A percentile compares a stretch with the other conserved stretches of the same genome.
phyloP scores from a whole-genome alignment of 2,329 filamentous ascomycete species.

The Sclerotiophoma versabilis region DNA sequence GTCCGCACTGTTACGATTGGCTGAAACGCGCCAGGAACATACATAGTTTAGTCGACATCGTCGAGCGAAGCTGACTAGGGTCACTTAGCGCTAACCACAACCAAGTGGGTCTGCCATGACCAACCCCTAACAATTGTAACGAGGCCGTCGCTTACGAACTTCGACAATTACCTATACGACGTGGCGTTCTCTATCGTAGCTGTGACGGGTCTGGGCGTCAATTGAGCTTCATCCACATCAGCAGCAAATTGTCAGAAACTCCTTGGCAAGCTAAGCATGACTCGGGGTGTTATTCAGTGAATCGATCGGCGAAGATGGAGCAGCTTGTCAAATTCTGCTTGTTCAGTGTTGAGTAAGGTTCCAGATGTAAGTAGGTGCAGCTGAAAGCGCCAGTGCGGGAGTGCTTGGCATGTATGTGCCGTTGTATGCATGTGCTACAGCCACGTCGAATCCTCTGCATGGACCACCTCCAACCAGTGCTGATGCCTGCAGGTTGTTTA shows the following conservation, averaged over 20 bases:
- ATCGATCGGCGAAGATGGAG: neutral
- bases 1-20: constrained; percentile 7
- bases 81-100: neutral
- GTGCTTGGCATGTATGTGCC: constrained; percentile 6
- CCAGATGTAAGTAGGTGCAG: constrained; percentile 4
- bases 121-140: constrained; percentile 5
- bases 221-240: neutral
- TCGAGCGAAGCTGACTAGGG: constrained; percentile 3
- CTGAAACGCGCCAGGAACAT: constrained; percentile 17
- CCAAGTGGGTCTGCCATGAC: constrained; percentile 10
- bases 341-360: neutral
- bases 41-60: constrained; percentile 3
- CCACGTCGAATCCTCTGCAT: constrained; percentile 9
- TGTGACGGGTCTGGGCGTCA: neutral
- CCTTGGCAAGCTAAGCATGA: constrained; percentile 10
- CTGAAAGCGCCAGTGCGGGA: constrained; percentile 2
- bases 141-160: neutral
- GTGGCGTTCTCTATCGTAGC: constrained; percentile 7
- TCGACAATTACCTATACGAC: constrained; percentile 4
- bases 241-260: neutral
- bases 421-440: constrained; percentile 7
- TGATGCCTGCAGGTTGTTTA: constrained; percentile 8
- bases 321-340: neutral
- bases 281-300: neutral
- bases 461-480: constrained; percentile 2